A percentile compares a stretch with the other conserved stretches of the same genome.
These are phyloP conservation scores for Penicillium turbatum DNA, from an alignment of 495 filamentous ascomycete species.

Conservation along the genomic window DNA sequence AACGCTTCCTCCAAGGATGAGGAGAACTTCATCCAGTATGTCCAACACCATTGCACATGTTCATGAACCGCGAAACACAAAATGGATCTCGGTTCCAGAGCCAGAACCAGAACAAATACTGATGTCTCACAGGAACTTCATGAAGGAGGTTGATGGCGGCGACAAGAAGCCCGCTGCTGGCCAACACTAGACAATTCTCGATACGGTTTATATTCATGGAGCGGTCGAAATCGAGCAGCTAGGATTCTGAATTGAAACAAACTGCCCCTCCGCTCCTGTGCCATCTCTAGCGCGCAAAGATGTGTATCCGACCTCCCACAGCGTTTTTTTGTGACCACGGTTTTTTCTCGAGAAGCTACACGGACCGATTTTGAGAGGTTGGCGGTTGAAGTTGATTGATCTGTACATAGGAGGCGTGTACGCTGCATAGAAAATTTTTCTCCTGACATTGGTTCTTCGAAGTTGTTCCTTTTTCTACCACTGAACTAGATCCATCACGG, in stretches of 20 bases:
- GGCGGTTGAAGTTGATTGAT: conserved; percentile 25
- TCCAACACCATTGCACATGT: conserved; percentile 4
- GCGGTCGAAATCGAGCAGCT: conserved; percentile 13
- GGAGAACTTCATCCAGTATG: conserved; percentile 96
- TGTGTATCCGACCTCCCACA: conserved; percentile 4
- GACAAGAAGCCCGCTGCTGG: conserved; percentile 53
- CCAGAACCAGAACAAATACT: conserved; percentile 4
- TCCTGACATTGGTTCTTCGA: conserved; percentile 11
- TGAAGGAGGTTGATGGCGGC: conserved; percentile 66
- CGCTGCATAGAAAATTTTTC: conserved; percentile 35
- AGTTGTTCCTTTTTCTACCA: neutral
- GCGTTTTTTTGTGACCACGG: neutral
- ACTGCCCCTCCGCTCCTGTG: conserved; percentile 17
- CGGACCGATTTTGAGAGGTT: conserved; percentile 12
- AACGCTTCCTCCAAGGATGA: conserved; percentile 87
- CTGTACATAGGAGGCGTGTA: conserved; percentile 47
- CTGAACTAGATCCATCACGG: neutral
- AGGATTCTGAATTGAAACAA: conserved; percentile 18
- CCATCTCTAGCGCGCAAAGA: conserved; percentile 2
- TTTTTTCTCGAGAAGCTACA: conserved; percentile 12
- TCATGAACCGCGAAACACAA: neutral
- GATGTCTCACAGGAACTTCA: conserved; percentile 61
- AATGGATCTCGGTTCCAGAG: neutral
- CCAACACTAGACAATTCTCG: conserved; percentile 50
- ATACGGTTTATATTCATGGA: conserved; percentile 18